These are phyloP conservation scores for Fusarium agapanthi DNA, from an alignment of 2,329 filamentous ascomycete genomes.

Conservation along the genomic window DNA sequence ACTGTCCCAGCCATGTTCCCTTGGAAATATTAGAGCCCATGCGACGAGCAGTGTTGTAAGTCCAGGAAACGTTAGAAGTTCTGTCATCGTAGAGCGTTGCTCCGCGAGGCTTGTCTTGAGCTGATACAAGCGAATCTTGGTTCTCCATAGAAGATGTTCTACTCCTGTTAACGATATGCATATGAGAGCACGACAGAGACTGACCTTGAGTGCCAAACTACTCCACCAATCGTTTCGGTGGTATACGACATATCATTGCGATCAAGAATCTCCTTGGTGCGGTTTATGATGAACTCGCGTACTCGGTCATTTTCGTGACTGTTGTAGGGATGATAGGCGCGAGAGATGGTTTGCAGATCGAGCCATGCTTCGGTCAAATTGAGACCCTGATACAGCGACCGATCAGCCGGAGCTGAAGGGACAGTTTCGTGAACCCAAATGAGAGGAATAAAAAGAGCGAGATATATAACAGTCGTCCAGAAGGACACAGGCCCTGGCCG, in stretches of 20 bases:
- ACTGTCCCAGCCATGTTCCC: constrained; percentile 61
- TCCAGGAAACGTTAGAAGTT: constrained; percentile 78
- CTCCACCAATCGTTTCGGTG: constrained; percentile 49
- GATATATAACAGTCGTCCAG: constrained; percentile 78
- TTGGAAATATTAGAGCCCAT: constrained; percentile 30
- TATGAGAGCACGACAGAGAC: neutral
- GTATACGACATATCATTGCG: constrained; percentile 63
- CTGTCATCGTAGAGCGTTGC: constrained; percentile 82
- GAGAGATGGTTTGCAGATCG: constrained; percentile 80
- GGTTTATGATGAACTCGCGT: constrained; percentile 75
- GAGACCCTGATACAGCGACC: constrained; percentile 64
- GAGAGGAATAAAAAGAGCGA: constrained; percentile 77
- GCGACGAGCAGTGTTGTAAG: constrained; percentile 35
- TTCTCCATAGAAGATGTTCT: constrained; percentile 7
- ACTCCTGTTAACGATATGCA: neutral
- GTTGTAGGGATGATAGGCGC: constrained; percentile 87
- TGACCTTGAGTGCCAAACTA: constrained; percentile 42
- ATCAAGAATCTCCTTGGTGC: constrained; percentile 75
- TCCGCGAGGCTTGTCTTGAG: constrained; percentile 24
- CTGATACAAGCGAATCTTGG: neutral
- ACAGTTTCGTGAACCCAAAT: constrained; percentile 80
- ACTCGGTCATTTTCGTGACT: constrained; percentile 83
- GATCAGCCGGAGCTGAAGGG: constrained; percentile 67
- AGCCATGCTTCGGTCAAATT: constrained; percentile 88
- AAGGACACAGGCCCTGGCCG: constrained; percentile 82